A percentile compares a stretch with the other conserved stretches of the same genome.
Evolutionary conservation across 2,329 filamentous ascomycete species (phyloP).

Genomic region (Ophiostoma sp.): DNA sequence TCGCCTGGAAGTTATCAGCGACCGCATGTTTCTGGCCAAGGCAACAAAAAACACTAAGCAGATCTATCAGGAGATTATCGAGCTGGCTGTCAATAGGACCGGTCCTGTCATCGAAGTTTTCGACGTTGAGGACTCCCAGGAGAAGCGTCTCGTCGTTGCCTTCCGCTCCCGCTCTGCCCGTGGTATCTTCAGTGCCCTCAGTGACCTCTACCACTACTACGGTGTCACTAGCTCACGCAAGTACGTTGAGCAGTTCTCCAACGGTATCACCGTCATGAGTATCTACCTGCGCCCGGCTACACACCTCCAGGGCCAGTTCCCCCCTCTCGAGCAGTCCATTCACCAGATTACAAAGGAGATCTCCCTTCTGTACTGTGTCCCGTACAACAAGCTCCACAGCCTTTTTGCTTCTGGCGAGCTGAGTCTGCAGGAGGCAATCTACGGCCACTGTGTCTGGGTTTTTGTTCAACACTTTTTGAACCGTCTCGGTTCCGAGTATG

Average conservation of each 20-base stretch:
- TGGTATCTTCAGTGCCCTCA: conserved; percentile 90
- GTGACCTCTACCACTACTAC: conserved; percentile 97
- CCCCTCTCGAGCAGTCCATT: conserved; percentile 87
- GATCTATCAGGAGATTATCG: conserved; percentile 91
- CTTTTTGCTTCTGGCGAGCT: conserved; percentile 81
- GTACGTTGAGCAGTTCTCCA: conserved; percentile 98
- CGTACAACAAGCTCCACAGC: conserved; percentile 90
- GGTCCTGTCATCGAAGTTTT: conserved; percentile 98
- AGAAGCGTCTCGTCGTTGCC: conserved; percentile 91
- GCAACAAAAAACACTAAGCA: conserved; percentile 92
- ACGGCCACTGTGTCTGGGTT: conserved; percentile 95
- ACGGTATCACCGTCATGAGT: conserved; percentile 95
- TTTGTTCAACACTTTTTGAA: conserved; percentile 98
- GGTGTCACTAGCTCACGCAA: conserved; percentile 93
- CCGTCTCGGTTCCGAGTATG: conserved; percentile 86
- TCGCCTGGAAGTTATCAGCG: conserved; percentile 82
- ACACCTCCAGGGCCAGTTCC: conserved; percentile 50
- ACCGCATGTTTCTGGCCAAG: conserved; percentile 91
- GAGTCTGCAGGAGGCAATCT: conserved; percentile 93
- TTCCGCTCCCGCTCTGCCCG: conserved; percentile 90
- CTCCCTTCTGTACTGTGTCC: conserved; percentile 93
- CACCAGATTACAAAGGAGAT: conserved; percentile 99
- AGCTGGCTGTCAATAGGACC: conserved; percentile 73
- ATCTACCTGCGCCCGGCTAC: conserved; percentile 77
- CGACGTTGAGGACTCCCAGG: conserved; percentile 82